These are phyloP conservation scores for Firmiana major DNA, from an alignment of 345 rosid species.

Conservation along the genomic window DNA sequence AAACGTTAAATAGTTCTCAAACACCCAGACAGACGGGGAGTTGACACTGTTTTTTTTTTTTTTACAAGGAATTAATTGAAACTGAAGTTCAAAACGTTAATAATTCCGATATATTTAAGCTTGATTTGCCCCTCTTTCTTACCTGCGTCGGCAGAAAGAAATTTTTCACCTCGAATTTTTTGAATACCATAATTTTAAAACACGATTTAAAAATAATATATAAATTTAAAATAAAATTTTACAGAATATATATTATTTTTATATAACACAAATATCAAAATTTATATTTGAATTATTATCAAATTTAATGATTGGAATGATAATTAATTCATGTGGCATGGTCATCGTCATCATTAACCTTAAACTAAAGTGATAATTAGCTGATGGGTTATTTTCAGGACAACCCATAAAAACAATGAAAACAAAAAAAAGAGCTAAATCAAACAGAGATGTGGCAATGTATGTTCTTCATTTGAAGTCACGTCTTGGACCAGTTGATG, in stretches of 20 bases:
- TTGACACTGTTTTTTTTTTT: too few species aligned
- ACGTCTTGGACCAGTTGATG: not conserved
- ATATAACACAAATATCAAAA: too few species aligned
- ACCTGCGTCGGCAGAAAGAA: too few species aligned
- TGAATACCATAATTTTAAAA: too few species aligned
- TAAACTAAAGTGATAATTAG: not conserved
- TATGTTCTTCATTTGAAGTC: not conserved
- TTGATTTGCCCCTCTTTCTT: not conserved
- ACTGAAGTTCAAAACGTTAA: not conserved
- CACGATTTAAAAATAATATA: too few species aligned
- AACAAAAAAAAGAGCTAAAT: not conserved
- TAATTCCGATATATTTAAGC: not conserved
- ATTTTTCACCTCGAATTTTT: too few species aligned
- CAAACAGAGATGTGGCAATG: not conserved
- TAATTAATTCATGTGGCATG: not conserved
- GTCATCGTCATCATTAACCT: not conserved
- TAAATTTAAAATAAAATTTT: too few species aligned
- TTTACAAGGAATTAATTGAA: too few species aligned
- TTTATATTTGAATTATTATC: too few species aligned
- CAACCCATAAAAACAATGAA: not conserved
- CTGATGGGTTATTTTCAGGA: slow-evolving; percentile 17
- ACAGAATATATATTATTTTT: too few species aligned
- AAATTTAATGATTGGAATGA: not conserved
- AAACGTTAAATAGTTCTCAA: not conserved
- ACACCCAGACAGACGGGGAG: too few species aligned